Evolutionary conservation across 106 monocot species (phyloP), one percentile per base, ranked within the genome.

Genomic region (Narthecium ossifragum): DNA sequence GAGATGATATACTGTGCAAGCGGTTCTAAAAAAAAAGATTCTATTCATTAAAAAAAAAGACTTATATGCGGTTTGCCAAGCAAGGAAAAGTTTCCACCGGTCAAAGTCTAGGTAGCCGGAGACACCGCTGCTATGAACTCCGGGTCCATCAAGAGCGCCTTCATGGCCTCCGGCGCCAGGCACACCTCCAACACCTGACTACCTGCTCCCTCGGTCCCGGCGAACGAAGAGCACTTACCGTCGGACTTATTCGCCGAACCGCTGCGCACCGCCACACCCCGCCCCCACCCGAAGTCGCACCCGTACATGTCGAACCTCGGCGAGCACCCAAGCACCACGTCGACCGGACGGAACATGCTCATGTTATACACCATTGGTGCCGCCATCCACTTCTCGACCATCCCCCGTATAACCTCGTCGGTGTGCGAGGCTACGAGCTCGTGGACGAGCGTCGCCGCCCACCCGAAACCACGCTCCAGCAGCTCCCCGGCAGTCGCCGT

Each of bases 261-360:
- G 31, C 85, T 77, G 15, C 85, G 51, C 34, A 49, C 33, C 46
- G 77, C 80, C 63, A 70, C 46, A 34, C 73, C 50, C 64, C 58
- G 75, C 25, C 84, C 84, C 84, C 75, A 84, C 48, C 84, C 84
- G 31, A 84, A 84, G 23, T 85, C 54, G 62, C 70, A 70, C 5
- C 57, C 85, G 55, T 80, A 80, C 66, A 74, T 66, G 34, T 73
- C 66, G 49, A 85, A 85, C 59, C 77, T 26, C 41, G 85, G 77
- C 30, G 85, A 85, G 40, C 82, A 61, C 56, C 45, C 69, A 30
- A 82, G 36, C 53, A 54, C 48, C 26, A 78, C 59, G 65, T 65
- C 25, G 27, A 8, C 21, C 17, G 9, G 8, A 26, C 71, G 71
- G 30, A 53, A 37, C 53, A 27, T 24, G 38, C 53, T 51, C 15